phyloP scores from a whole-genome alignment of 805 yeast species.

The Kluyveromyces aestuarii region DNA sequence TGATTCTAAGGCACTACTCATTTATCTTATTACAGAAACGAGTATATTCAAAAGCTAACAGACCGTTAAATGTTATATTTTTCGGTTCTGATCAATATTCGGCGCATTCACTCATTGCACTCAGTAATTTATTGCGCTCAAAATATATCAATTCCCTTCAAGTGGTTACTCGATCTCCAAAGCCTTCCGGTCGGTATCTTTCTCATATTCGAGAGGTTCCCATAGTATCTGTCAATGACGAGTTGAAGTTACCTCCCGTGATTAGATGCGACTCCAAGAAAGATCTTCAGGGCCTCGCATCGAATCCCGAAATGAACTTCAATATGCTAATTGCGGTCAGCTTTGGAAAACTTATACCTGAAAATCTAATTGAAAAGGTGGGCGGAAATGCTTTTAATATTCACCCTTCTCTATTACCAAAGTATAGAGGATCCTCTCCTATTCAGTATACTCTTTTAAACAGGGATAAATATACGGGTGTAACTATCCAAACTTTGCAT shows the following conservation, averaged over 20 bases:
- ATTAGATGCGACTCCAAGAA: conserved; percentile 19
- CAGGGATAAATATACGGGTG: conserved; percentile 60
- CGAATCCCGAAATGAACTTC: conserved; percentile 24
- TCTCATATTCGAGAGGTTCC: conserved; percentile 44
- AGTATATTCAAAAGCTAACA: conserved; percentile 1
- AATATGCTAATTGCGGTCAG: conserved; percentile 85
- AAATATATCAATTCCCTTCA: conserved; percentile 35
- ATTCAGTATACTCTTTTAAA: conserved; percentile 69
- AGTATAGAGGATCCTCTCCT: conserved; percentile 83
- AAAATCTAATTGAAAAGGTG: conserved; percentile 37
- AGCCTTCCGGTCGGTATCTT: conserved; percentile 52
- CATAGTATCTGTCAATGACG: conserved; percentile 34
- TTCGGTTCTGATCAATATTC: conserved; percentile 77
- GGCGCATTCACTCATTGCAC: conserved; percentile 38
- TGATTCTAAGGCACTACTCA: background rate
- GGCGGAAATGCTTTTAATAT: conserved; percentile 63
- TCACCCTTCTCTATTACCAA: conserved; percentile 86
- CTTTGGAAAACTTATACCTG: conserved; percentile 76
- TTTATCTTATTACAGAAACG: background rate
- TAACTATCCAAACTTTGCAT: conserved; percentile 81
- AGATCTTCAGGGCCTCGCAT: conserved; percentile 8
- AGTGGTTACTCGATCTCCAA: conserved; percentile 55
- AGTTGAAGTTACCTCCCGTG: conserved; percentile 21
- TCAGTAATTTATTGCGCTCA: conserved; percentile 20
- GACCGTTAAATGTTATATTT: conserved; percentile 41